These are phyloP conservation scores for Taiozyma sp. DNA, from an alignment of 1,139 yeast species.

Conservation along the genomic window DNA sequence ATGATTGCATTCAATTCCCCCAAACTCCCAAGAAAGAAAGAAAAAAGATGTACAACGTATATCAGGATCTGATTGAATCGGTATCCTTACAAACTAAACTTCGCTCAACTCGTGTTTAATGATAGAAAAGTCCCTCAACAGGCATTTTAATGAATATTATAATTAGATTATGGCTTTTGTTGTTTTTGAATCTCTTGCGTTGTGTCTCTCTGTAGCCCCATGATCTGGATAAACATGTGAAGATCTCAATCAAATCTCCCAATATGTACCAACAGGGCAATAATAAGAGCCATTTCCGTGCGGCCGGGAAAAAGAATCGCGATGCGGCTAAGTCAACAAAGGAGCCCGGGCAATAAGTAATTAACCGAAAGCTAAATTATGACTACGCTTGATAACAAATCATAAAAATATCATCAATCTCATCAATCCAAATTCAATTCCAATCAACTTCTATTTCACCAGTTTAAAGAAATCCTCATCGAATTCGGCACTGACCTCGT, in stretches of 20 bases:
- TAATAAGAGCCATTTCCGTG: neutral
- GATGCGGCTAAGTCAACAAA: neutral
- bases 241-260: too few species aligned
- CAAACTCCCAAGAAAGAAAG: neutral
- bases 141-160: neutral
- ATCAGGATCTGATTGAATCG: neutral
- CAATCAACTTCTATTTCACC: neutral
- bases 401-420: neutral
- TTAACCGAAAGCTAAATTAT: neutral
- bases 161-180: neutral
- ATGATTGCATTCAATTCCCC: neutral
- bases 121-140: neutral
- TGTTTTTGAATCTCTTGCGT: neutral
- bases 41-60: neutral
- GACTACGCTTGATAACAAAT: neutral
- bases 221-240: too few species aligned
- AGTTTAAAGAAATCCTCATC: slow-evolving; percentile 20
- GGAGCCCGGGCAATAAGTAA: neutral
- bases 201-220: too few species aligned
- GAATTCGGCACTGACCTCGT: slow-evolving; percentile 21
- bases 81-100: neutral
- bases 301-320: too few species aligned
- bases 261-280: neutral
- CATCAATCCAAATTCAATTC: neutral
- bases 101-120: slow-evolving; percentile 1